Evolutionary conservation across 164 flowering plant genomes (phyloP).

Genomic region (Tetrastigma voinierianum): DNA sequence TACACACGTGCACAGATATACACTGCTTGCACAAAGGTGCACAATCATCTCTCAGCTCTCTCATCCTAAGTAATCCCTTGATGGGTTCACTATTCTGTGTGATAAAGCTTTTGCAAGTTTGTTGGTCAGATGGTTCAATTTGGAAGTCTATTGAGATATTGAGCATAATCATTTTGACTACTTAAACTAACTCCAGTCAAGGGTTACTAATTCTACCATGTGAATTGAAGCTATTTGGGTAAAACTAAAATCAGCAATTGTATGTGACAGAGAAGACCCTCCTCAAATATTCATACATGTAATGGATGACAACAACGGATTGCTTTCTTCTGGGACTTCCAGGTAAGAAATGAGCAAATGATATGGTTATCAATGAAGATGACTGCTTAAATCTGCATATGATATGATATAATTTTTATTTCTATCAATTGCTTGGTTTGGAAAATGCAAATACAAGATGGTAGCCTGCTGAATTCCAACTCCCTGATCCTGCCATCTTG

Average conservation of each 20-base stretch:
- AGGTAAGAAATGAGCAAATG: constrained; percentile 7
- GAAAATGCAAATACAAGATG: not conserved
- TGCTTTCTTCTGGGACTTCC: constrained; percentile 31
- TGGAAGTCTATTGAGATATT: not conserved
- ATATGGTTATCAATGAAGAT: constrained; percentile 10
- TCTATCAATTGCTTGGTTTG: not conserved
- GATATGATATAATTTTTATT: not conserved
- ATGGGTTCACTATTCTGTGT: not conserved
- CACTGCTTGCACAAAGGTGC: too few relatives aligned
- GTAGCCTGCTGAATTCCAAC: not conserved
- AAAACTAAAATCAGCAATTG: not conserved
- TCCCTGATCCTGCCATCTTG: not conserved
- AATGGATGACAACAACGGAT: constrained; percentile 26
- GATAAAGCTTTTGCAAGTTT: not conserved
- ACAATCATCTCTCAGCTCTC: not conserved
- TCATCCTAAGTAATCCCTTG: not conserved
- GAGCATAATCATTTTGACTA: not conserved
- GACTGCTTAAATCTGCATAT: not conserved
- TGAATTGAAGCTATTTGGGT: not conserved
- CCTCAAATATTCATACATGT: constrained; percentile 57
- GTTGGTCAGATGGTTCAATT: not conserved
- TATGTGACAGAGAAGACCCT: constrained; percentile 51
- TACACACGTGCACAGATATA: too few relatives aligned
- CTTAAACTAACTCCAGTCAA: not conserved
- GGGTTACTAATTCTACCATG: not conserved